A percentile compares a stretch with the other conserved stretches of the same genome.
These are phyloP conservation scores for Candida golubevii DNA, from an alignment of 805 yeast genomes.

Conservation along the genomic window DNA sequence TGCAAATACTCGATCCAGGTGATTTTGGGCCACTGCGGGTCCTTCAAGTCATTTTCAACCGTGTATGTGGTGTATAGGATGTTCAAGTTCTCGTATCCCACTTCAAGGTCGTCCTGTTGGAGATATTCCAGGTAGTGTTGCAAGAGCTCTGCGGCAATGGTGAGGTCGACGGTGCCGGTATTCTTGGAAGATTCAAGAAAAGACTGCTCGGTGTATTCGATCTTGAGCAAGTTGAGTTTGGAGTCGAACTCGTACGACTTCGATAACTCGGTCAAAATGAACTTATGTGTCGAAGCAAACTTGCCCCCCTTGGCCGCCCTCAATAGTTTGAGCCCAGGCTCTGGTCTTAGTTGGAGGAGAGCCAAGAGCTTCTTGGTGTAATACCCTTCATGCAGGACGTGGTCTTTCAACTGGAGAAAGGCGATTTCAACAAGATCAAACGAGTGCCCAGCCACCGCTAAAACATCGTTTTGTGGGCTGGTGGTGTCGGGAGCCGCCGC, in stretches of 20 bases:
- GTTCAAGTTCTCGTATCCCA: slow-evolving; percentile 20
- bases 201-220: slow-evolving; percentile 33
- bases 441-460: not conserved
- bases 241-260: slow-evolving; percentile 17
- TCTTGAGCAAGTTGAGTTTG: slow-evolving; percentile 26
- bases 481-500: not conserved
- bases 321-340: slow-evolving; percentile 29
- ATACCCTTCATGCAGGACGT: slow-evolving; percentile 19
- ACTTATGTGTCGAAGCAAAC: slow-evolving; percentile 25
- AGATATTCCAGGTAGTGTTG: slow-evolving; percentile 23
- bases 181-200: slow-evolving; percentile 18
- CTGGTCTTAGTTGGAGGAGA: slow-evolving; percentile 26
- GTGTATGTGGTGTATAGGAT: slow-evolving; percentile 26
- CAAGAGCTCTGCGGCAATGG: slow-evolving; percentile 21
- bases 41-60: slow-evolving; percentile 26
- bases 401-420: slow-evolving; percentile 13
- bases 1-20: slow-evolving; percentile 36
- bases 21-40: slow-evolving; percentile 33
- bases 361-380: slow-evolving; percentile 32
- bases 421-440: slow-evolving; percentile 8
- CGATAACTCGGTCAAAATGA: slow-evolving; percentile 29
- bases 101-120: slow-evolving; percentile 8
- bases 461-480: not conserved
- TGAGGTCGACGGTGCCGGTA: slow-evolving; percentile 5
- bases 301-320: slow-evolving; percentile 24